A percentile compares a stretch with the other conserved stretches of the same genome.
These are phyloP conservation scores for Coemansia sp. DNA, from an alignment of 192 early-diverging fungal species.

Conservation along the genomic window DNA sequence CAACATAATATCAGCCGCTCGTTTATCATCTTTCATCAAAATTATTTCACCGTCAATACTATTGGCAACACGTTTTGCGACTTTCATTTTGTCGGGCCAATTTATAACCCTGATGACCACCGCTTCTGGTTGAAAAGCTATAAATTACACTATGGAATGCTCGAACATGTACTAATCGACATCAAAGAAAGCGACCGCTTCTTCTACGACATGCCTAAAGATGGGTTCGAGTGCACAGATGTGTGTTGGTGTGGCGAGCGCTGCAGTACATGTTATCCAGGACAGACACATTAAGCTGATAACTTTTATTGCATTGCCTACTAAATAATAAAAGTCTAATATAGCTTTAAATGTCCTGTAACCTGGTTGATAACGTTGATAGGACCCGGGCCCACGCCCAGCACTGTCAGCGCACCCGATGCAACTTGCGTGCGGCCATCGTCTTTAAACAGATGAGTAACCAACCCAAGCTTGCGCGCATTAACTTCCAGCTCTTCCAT, in stretches of 20 bases:
- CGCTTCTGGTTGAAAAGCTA: background rate
- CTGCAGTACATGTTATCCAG: background rate
- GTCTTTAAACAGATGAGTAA: conserved; percentile 38
- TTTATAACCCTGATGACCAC: background rate
- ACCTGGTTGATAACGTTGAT: conserved; percentile 46
- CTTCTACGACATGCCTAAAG: background rate
- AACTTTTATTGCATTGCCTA: no score
- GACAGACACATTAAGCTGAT: background rate
- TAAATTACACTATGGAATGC: background rate
- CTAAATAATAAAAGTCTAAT: conserved; percentile 6
- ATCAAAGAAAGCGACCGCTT: background rate
- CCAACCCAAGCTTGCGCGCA: conserved; percentile 81
- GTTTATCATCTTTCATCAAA: background rate
- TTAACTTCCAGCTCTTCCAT: conserved; percentile 44
- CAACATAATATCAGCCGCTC: background rate
- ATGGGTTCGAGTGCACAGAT: background rate
- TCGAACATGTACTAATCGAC: background rate
- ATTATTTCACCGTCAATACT: background rate
- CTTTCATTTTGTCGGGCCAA: background rate
- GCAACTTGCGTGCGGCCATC: conserved; percentile 34
- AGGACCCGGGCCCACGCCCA: conserved; percentile 82
- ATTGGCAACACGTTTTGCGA: background rate
- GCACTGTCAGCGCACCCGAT: conserved; percentile 28
- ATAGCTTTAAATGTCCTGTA: conserved; percentile 55
- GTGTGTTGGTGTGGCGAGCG: background rate